These are phyloP conservation scores for Parmelia sp. DNA, from an alignment of 495 filamentous ascomycete genomes.

Conservation along the genomic window DNA sequence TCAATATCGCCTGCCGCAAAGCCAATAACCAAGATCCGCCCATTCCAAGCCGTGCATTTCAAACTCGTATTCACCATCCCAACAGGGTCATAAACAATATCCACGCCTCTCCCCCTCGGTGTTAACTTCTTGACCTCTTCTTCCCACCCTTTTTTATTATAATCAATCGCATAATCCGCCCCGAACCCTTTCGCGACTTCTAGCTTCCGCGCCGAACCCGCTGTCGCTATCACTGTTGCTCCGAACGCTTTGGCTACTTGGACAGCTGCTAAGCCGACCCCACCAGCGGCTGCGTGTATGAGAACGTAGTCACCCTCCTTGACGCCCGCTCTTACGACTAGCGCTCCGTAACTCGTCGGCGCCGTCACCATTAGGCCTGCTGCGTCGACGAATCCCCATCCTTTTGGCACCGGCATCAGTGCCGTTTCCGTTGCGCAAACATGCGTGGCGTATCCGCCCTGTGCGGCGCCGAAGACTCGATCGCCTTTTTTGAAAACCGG, in stretches of 20 bases:
- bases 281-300: conserved; percentile 87
- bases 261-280: conserved; percentile 85
- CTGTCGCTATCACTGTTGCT: conserved; percentile 84
- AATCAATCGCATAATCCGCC: conserved; percentile 78
- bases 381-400: conserved; percentile 78
- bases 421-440: conserved; percentile 57
- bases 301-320: conserved; percentile 80
- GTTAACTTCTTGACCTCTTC: conserved; percentile 69
- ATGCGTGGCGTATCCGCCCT: conserved; percentile 80
- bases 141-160: conserved; percentile 60
- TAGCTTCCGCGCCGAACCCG: conserved; percentile 69
- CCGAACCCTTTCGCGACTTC: conserved; percentile 72
- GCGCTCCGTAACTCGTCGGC: conserved; percentile 80
- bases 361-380: conserved; percentile 87
- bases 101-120: conserved; percentile 66
- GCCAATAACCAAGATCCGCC: conserved; percentile 76
- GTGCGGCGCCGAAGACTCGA: conserved; percentile 76
- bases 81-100: conserved; percentile 88
- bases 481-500: conserved; percentile 66
- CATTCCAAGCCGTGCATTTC: conserved; percentile 80
- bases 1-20: conserved; percentile 88
- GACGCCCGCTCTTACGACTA: conserved; percentile 70
- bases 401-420: conserved; percentile 65
- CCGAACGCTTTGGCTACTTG: conserved; percentile 90
- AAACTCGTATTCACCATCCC: conserved; percentile 76